phyloP scores from a whole-genome alignment of 306 rosid genomes.

The Quercus variabilis region DNA sequence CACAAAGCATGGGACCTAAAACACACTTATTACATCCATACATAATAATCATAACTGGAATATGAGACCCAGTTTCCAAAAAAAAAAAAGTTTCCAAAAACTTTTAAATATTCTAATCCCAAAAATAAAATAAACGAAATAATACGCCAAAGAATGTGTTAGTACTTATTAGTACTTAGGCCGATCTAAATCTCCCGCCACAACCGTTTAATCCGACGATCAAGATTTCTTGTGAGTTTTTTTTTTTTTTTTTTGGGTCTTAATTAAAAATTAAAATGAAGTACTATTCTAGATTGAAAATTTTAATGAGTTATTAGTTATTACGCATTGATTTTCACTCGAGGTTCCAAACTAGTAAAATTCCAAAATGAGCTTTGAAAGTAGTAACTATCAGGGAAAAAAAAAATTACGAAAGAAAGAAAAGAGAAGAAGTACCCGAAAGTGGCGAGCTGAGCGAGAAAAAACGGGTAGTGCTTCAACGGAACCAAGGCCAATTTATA shows the following conservation, averaged over 20 bases:
- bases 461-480: conserved; percentile 81
- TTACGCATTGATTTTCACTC: too few species aligned
- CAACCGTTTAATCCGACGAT: background rate
- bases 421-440: conserved; percentile 55
- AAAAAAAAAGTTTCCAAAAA: too few species aligned
- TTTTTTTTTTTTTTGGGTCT: too few species aligned
- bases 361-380: background rate
- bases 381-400: too few species aligned
- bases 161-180: background rate
- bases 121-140: too few species aligned
- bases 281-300: background rate
- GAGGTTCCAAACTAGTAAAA: background rate
- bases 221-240: background rate
- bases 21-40: too few species aligned
- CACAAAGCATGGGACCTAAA: too few species aligned
- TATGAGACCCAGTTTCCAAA: too few species aligned
- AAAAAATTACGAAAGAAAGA: background rate
- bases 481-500: conserved; percentile 92
- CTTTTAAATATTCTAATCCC: too few species aligned
- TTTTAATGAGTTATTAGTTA: too few species aligned
- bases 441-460: conserved; percentile 91
- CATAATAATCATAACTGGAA: too few species aligned
- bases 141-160: too few species aligned
- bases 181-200: background rate
- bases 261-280: background rate